Percentiles rank a stretch among this genome's conserved stretches.
Conservation (phyloP, 352 stramenopile genomes). For the Phytophthora lateralis region DNA sequence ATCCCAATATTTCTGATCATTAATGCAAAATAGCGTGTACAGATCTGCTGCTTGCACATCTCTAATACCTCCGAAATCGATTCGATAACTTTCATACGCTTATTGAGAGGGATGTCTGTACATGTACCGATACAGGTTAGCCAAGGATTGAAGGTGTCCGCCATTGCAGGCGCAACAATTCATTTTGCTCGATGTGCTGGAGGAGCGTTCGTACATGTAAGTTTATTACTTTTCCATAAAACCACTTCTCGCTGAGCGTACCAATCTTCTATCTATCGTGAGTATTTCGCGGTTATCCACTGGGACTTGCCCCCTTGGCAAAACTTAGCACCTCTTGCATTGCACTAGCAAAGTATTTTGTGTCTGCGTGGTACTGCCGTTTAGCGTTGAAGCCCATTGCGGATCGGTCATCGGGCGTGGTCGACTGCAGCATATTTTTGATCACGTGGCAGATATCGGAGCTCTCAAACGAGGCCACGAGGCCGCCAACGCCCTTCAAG, state of each 20-base stretch:
- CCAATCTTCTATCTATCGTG: conserved; percentile 1
- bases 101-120: too few relatives aligned
- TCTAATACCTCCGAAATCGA: too few relatives aligned
- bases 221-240: background rate
- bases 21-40: too few relatives aligned
- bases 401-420: conserved; percentile 35
- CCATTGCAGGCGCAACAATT: background rate
- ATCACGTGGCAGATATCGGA: conserved; percentile 34
- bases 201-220: background rate
- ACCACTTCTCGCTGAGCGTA: background rate
- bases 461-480: conserved; percentile 32
- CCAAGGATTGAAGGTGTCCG: background rate
- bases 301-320: conserved; percentile 9
- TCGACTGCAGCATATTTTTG: conserved; percentile 28
- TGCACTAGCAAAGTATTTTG: conserved; percentile 35
- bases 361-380: conserved; percentile 47
- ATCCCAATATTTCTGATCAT: too few relatives aligned
- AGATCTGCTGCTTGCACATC: too few relatives aligned
- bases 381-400: conserved; percentile 37
- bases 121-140: background rate
- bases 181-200: background rate
- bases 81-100: too few relatives aligned
- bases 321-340: conserved; percentile 29
- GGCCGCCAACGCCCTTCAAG: conserved; percentile 23
- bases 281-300: conserved; percentile 3